Evolutionary conservation across 768 basidiomycete species (phyloP).

Genomic region (Mycena rosella): DNA sequence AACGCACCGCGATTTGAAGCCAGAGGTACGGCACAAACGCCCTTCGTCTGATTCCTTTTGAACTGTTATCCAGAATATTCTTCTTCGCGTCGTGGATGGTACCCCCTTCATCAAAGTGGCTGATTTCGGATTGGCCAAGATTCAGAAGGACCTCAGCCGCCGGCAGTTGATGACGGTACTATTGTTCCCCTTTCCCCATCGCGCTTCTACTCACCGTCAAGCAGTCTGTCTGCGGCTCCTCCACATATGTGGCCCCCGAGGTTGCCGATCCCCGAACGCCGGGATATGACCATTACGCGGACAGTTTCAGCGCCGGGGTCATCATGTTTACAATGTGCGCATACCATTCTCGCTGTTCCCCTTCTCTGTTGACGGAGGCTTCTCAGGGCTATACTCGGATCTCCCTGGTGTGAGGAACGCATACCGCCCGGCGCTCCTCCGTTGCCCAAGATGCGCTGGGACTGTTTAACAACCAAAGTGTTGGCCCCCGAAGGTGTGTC

Average conservation of each 20-base stretch:
- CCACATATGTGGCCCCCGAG: conserved; percentile 27
- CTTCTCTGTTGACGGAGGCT: background rate
- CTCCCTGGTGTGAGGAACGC: background rate
- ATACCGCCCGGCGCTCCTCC: background rate
- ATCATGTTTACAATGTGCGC: conserved; percentile 31
- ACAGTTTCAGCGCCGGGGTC: conserved; percentile 30
- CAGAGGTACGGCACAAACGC: conserved; percentile 20
- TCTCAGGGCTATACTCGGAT: conserved; percentile 17
- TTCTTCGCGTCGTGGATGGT: background rate
- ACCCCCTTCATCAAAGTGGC: conserved; percentile 33
- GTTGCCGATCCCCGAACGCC: background rate
- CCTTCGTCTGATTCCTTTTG: background rate
- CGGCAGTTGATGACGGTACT: conserved; percentile 12
- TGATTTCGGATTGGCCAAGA: conserved; percentile 33
- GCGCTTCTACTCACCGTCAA: background rate
- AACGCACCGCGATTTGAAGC: conserved; percentile 36
- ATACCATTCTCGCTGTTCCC: background rate
- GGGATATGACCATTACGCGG: conserved; percentile 26
- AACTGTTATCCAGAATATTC: conserved; percentile 26
- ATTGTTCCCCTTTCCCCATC: background rate
- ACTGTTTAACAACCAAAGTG: background rate
- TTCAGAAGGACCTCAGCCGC: background rate
- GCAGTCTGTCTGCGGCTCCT: conserved; percentile 10
- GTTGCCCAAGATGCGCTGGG: conserved; percentile 17
- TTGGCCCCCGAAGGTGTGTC: conserved; percentile 23